Conservation (phyloP, 371 early-diverging fungal species). For the Zychaea mexicana region DNA sequence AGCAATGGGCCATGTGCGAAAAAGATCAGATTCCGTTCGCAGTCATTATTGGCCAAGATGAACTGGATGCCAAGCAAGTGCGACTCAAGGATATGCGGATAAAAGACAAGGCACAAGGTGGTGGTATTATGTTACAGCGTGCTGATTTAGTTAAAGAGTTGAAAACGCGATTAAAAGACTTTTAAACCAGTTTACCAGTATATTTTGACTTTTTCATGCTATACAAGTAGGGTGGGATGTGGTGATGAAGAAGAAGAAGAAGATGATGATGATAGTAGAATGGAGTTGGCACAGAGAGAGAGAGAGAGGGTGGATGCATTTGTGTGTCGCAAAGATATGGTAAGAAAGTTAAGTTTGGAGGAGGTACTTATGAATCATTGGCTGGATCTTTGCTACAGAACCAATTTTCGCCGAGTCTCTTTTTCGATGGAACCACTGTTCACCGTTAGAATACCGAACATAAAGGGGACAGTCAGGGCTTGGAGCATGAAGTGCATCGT, state of each 20-base stretch:
- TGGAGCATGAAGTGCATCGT: not conserved
- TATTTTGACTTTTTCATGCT: no score
- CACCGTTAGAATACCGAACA: not conserved
- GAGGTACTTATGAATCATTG: not conserved
- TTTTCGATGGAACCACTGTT: not conserved
- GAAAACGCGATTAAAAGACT: slow-evolving; percentile 31
- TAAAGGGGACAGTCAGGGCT: not conserved
- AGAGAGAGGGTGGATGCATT: not conserved
- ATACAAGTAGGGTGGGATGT: no score
- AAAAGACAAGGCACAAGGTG: slow-evolving; percentile 63
- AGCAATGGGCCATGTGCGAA: slow-evolving; percentile 83
- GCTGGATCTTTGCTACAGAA: not conserved
- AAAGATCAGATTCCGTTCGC: slow-evolving; percentile 87
- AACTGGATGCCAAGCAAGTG: slow-evolving; percentile 77
- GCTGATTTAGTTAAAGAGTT: slow-evolving; percentile 70
- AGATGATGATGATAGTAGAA: not conserved
- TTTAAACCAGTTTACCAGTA: not conserved
- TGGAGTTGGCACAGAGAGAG: not conserved
- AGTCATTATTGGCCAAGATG: slow-evolving; percentile 89
- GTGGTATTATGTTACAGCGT: slow-evolving; percentile 63
- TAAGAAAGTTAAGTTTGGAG: not conserved
- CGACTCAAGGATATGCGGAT: slow-evolving; percentile 86
- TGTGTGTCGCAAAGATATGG: no score
- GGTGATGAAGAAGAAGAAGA: no score
- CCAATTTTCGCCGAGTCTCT: not conserved